Percentiles rank a stretch among this genome's conserved stretches.
Evolutionary conservation across 1,139 yeast species (phyloP).

Genomic region (Diutina neorugosa): DNA sequence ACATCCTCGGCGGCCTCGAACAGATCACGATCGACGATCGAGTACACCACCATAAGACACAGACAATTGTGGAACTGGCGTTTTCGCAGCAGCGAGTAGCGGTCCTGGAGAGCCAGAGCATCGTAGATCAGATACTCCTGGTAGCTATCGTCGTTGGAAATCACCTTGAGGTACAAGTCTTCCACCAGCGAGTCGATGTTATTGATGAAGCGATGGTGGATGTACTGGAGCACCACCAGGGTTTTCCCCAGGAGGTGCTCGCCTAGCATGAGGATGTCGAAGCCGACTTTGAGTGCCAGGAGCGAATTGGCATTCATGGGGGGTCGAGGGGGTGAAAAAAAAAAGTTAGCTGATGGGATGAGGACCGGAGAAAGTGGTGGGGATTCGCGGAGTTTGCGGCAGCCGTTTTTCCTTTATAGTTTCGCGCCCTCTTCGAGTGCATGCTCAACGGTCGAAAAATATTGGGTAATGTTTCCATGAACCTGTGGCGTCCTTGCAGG

Average conservation of each 20-base stretch:
- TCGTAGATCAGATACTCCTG: conserved; percentile 20
- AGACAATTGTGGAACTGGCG: background rate
- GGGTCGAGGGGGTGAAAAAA: too few species aligned
- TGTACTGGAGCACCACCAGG: conserved; percentile 16
- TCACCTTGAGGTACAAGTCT: conserved; percentile 20
- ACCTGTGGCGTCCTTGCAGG: conserved; percentile 15
- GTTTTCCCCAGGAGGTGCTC: conserved; percentile 20
- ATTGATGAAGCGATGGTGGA: conserved; percentile 14
- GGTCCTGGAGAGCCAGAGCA: conserved; percentile 16
- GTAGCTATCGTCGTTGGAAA: conserved; percentile 10
- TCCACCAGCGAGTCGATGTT: conserved; percentile 15
- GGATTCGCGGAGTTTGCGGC: background rate
- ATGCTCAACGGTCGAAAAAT: conserved; percentile 16
- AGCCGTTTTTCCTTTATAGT: background rate
- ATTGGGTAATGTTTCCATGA: conserved; percentile 13
- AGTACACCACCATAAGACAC: background rate
- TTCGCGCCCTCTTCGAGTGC: background rate
- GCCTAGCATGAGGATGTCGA: conserved; percentile 25
- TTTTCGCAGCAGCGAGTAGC: conserved; percentile 3
- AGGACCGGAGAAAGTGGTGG: background rate
- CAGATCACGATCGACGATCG: background rate
- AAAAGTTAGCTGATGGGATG: conserved; percentile 4
- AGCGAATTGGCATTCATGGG: conserved; percentile 10
- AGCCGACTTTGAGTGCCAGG: conserved; percentile 15
- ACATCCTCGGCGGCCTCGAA: background rate